These are phyloP conservation scores for Lyophyllum decastes DNA, from an alignment of 768 basidiomycete species.

Conservation along the genomic window DNA sequence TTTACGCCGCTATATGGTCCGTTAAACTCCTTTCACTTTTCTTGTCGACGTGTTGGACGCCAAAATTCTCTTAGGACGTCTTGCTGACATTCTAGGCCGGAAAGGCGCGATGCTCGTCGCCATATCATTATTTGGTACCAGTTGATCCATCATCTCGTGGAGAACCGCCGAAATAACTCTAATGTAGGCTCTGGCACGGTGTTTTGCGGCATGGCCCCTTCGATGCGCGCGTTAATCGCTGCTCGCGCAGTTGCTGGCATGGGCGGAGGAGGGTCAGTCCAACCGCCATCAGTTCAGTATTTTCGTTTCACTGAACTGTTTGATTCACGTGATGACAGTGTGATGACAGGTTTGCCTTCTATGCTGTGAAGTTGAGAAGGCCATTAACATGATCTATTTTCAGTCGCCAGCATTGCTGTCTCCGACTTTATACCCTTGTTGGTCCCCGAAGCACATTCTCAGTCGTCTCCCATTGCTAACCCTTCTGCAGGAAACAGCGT, in stretches of 20 bases:
- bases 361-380: conserved; percentile 14
- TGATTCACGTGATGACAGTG: conserved; percentile 42
- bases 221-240: conserved; percentile 79
- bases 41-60: conserved; percentile 10
- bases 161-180: conserved; percentile 9
- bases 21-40: conserved; percentile 20
- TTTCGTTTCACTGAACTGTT: conserved; percentile 26
- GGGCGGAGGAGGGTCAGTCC: conserved; percentile 85
- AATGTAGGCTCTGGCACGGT: conserved; percentile 75
- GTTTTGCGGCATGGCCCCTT: conserved; percentile 83
- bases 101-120: conserved; percentile 88
- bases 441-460: conserved; percentile 27
- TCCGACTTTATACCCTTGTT: conserved; percentile 89
- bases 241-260: conserved; percentile 88
- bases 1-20: conserved; percentile 88
- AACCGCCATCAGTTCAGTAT: conserved; percentile 17
- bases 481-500: conserved; percentile 64
- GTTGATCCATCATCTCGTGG: conserved; percentile 5
- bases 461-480: conserved; percentile 6
- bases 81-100: conserved; percentile 84
- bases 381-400: conserved; percentile 24
- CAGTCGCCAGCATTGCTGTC: conserved; percentile 82
- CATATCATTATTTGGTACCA: conserved; percentile 76
- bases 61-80: conserved; percentile 55
- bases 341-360: conserved; percentile 72